Evolutionary conservation across 2,329 filamentous ascomycete species (phyloP), one percentile per base, ranked within the genome.

Genomic region (Elsinoe ampelina): DNA sequence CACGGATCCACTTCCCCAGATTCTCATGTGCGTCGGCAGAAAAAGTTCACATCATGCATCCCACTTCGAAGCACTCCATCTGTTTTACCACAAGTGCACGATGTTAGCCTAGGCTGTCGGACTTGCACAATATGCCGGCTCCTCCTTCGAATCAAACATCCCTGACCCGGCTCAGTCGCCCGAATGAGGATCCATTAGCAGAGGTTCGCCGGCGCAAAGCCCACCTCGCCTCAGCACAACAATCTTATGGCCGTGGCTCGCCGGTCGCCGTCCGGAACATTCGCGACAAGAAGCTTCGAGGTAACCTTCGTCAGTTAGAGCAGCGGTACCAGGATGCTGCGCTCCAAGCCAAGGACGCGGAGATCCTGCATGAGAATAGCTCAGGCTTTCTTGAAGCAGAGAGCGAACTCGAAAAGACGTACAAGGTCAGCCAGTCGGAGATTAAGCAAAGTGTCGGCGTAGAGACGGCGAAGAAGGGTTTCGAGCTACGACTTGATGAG

Each of bases 391-490:
- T 98, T 57, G 89, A 97, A 71, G 80, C 92, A 1, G 93, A 98
- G 70, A 80, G 80, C 22, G 91, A 91, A 68, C 78, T 98, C 60
- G 93, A 98, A 71, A 79, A 84, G 68, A 98, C 93, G 17, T 97
- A 95, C 75, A 91, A 89, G 72, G 87, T 96, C 50, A 84, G 87
- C 59, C 93, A 98, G 71, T 83, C 89, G 63, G 90, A 96, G 2
- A 91, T 98, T 61, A 77, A 79, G 63, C 73, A 80, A 2, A 83
- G 82, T 59, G 85, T 96, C 6, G 84, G 84, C 2, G 75, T 93
- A 35, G 88, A 92, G 67, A 90, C 89, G 11, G 92, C 90, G 12
- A 89, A 93, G 76, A 96, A 95, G 73, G 83, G 88, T 12, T 95
- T 98, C 67, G 91, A 96, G 61, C 74, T 98, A 65, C 90, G 87